Base-by-base conservation (phyloP, 2,329 filamentous ascomycete genomes). In the Fusarium multiceps region DNA sequence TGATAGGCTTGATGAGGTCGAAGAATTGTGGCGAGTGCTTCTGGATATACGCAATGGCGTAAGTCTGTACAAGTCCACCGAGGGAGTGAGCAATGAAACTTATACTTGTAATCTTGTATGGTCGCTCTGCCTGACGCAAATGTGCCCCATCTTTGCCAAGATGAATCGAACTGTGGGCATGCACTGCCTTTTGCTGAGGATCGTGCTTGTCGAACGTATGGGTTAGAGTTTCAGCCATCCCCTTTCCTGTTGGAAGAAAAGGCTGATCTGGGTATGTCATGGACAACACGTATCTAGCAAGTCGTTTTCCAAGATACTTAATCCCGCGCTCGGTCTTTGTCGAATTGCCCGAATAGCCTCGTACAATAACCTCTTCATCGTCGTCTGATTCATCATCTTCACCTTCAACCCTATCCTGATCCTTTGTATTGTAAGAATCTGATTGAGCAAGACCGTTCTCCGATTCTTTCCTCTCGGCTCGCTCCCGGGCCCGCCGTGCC, bases 251-350 rank as follows among this genome's bases (percentile, higher is more conserved):
- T 1, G 95, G 94, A 3, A 94, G 84, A 74, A 91, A 97, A 7
- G 95, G 94, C 75, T 98, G 94, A 76, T 98, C 94, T 1, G 96
- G 96, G 77, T 97, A 97, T 30, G 95, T 97, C 82, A 97, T 90
- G 55, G 91, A 88, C 45, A 99, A 85, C 30, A 98, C 89, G 78
- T 95, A 97, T 82, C 94, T 94, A 21, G 96, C 96, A 27, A 99
- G 87, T 53, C 96, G 89, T 79, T 98, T 98, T 21, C 96, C 96
- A 7, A 99, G 87, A 79, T 97, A 99, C 79, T 98, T 97, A 76
- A 99, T 98, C 18, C 96, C 96, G 69, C 91, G 90, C 81, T 99
- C 96, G 4, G 96, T 99, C 60, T 92, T 91, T 34, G 93, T 93
- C 10, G 93, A 93, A 78, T 98, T 98, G 48, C 93, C 94, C 9